These are phyloP conservation scores for Pisolithus sp. DNA, from an alignment of 768 basidiomycete species.

Conservation along the genomic window DNA sequence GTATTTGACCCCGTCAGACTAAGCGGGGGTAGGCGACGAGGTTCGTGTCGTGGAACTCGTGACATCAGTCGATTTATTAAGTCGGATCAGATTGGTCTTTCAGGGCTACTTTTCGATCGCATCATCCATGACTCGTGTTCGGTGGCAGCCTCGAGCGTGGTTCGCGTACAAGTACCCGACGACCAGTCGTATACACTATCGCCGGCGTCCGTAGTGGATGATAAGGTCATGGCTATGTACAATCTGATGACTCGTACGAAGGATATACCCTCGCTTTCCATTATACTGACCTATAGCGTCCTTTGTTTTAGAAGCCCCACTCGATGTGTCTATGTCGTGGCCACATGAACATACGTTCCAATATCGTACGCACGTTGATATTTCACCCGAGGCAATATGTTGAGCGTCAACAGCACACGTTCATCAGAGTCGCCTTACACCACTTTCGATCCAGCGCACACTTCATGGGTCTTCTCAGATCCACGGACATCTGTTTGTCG, in stretches of 20 bases:
- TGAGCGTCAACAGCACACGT: constrained; percentile 30
- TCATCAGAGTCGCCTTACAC: constrained; percentile 34
- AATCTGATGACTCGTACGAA: constrained; percentile 40
- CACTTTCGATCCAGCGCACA: constrained; percentile 58
- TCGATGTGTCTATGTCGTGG: constrained; percentile 57
- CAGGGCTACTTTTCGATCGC: constrained; percentile 58
- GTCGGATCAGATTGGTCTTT: constrained; percentile 65
- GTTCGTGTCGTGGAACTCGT: constrained; percentile 27
- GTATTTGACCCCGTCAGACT: constrained; percentile 72
- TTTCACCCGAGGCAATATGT: neutral
- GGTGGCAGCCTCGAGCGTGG: constrained; percentile 54
- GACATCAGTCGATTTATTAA: constrained; percentile 1
- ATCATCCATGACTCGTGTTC: constrained; percentile 61
- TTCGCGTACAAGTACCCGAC: constrained; percentile 44
- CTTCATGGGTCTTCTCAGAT: constrained; percentile 73
- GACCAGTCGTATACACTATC: constrained; percentile 38
- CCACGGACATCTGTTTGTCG: constrained; percentile 63
- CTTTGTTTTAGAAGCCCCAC: constrained; percentile 25
- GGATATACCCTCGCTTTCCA: neutral
- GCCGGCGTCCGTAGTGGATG: constrained; percentile 43
- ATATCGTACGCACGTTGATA: constrained; percentile 42
- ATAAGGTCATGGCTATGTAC: constrained; percentile 38
- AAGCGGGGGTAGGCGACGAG: constrained; percentile 45
- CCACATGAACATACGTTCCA: constrained; percentile 42
- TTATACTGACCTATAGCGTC: neutral